These are phyloP conservation scores for Auricularia sp. DNA, from an alignment of 768 basidiomycete genomes.

Conservation along the genomic window DNA sequence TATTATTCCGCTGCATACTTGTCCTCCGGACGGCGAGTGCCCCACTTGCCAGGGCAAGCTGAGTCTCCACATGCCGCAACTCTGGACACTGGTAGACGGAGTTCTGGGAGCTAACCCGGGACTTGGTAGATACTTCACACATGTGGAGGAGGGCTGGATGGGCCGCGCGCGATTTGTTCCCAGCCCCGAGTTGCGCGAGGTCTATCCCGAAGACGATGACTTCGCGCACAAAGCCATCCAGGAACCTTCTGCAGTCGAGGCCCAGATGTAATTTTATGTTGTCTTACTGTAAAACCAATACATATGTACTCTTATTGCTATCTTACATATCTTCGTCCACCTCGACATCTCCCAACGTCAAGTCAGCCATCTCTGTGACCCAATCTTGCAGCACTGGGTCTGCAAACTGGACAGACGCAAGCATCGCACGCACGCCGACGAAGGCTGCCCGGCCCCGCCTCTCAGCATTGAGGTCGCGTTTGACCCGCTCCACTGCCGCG, in stretches of 20 bases:
- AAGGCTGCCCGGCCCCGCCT: constrained; percentile 3
- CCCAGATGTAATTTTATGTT: too few relatives aligned
- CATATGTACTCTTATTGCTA: constrained; percentile 47
- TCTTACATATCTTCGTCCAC: constrained; percentile 15
- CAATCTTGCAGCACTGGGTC: constrained; percentile 1
- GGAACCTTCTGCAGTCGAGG: not conserved
- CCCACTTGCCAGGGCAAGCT: constrained; percentile 30
- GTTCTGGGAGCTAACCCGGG: constrained; percentile 19
- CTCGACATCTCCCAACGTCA: constrained; percentile 2
- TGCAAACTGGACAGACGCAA: constrained; percentile 1
- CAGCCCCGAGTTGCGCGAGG: constrained; percentile 31
- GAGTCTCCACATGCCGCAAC: constrained; percentile 13
- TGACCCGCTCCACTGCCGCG: not conserved
- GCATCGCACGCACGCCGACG: constrained; percentile 1
- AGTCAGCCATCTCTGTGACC: not conserved
- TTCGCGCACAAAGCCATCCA: not conserved
- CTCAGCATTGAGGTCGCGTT: constrained; percentile 4
- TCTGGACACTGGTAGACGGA: constrained; percentile 12
- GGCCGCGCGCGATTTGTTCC: constrained; percentile 29
- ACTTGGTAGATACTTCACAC: constrained; percentile 31
- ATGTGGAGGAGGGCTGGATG: constrained; percentile 16
- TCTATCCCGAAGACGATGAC: constrained; percentile 41
- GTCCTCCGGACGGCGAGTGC: not conserved
- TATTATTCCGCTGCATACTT: constrained; percentile 6
- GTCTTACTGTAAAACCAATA: constrained; percentile 12